A percentile compares a stretch with the other conserved stretches of the same genome.
phyloP scores from a whole-genome alignment of 129 eudicot genomes.

The Cynara cardunculus region DNA sequence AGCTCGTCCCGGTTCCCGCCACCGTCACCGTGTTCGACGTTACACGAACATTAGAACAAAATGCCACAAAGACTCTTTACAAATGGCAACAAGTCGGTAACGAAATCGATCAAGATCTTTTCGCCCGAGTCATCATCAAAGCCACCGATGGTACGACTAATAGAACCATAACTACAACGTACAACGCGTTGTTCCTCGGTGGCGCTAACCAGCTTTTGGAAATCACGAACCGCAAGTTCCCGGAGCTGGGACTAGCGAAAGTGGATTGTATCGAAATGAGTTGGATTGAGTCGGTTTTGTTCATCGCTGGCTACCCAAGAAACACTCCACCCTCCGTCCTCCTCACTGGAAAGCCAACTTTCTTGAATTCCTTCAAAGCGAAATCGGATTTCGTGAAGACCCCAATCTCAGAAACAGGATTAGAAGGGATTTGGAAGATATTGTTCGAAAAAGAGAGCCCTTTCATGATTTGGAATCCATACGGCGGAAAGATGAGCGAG shows the following conservation, averaged over 20 bases:
- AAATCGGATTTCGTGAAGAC: slow-evolving; percentile 30
- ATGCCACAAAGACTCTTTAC: slow-evolving; percentile 6
- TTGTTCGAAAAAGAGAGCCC: slow-evolving; percentile 24
- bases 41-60: slow-evolving; percentile 10
- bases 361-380: slow-evolving; percentile 18
- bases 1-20: slow-evolving; percentile 22
- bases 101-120: slow-evolving; percentile 24
- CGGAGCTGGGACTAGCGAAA: slow-evolving; percentile 25
- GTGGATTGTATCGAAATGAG: slow-evolving; percentile 30
- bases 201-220: slow-evolving; percentile 1
- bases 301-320: slow-evolving; percentile 12
- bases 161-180: slow-evolving; percentile 15
- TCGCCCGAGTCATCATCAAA: slow-evolving; percentile 12
- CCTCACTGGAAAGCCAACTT: slow-evolving; percentile 12
- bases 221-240: slow-evolving; percentile 17
- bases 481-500: slow-evolving; percentile 36
- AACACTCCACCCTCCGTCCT: slow-evolving; percentile 14
- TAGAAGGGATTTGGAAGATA: slow-evolving; percentile 25
- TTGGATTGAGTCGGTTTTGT: slow-evolving; percentile 32
- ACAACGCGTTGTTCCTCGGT: slow-evolving; percentile 36
- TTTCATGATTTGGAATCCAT: slow-evolving; percentile 29
- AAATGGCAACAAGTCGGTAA: slow-evolving; percentile 24
- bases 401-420: slow-evolving; percentile 30
- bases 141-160: not conserved
- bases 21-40: slow-evolving; percentile 31